Evolutionary conservation across 116 monocot species (phyloP).

Genomic region (Trichopus zeylanicus): DNA sequence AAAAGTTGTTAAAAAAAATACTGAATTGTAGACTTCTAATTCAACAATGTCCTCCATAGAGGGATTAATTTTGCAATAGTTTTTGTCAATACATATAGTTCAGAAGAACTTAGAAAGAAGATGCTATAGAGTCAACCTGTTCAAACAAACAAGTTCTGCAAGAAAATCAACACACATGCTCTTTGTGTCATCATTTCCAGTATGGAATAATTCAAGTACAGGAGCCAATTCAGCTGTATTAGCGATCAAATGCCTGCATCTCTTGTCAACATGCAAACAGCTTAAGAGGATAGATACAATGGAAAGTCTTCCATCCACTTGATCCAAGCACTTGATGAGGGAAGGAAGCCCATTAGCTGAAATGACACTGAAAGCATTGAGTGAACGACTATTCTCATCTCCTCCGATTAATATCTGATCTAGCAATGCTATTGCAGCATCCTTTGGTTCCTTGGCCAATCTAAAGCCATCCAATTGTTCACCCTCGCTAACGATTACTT

Average conservation of each 20-base stretch:
- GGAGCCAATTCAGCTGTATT: slow-evolving; percentile 28
- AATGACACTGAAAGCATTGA: slow-evolving; percentile 29
- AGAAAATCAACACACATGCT: slow-evolving; percentile 42
- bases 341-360: slow-evolving; percentile 34
- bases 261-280: slow-evolving; percentile 40
- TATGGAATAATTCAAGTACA: slow-evolving; percentile 48
- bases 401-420: slow-evolving; percentile 31
- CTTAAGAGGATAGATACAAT: slow-evolving; percentile 36
- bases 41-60: too few relatives aligned
- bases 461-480: slow-evolving; percentile 16
- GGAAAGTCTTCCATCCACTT: slow-evolving; percentile 22
- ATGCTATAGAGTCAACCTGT: slow-evolving; percentile 22
- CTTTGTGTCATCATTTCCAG: slow-evolving; percentile 33
- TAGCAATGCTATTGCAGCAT: slow-evolving; percentile 31
- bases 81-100: too few relatives aligned
- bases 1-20: too few relatives aligned
- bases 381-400: slow-evolving; percentile 22
- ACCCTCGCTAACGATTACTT: slow-evolving; percentile 24
- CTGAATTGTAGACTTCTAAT: too few relatives aligned
- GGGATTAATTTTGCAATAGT: too few relatives aligned
- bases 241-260: slow-evolving; percentile 36
- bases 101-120: background rate
- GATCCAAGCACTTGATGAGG: slow-evolving; percentile 28
- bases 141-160: slow-evolving; percentile 29
- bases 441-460: slow-evolving; percentile 27